phyloP scores from a whole-genome alignment of 2,329 filamentous ascomycete genomes.

The Sphaceloma murrayae region DNA sequence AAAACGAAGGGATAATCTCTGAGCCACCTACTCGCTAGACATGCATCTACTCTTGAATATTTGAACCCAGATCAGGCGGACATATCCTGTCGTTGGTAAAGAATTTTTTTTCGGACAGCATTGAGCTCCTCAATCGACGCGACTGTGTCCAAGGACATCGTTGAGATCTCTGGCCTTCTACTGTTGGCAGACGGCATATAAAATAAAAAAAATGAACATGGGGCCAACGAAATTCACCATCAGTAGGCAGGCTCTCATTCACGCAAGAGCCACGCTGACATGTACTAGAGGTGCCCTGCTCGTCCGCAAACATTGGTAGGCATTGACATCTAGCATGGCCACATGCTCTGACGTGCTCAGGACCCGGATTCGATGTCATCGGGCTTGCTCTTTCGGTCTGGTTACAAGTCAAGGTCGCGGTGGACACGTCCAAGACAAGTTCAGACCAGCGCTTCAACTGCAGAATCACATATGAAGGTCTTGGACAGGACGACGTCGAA shows the following conservation, averaged over 20 bases:
- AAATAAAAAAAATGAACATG: no score
- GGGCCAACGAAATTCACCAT: conserved; percentile 22
- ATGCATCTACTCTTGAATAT: neutral
- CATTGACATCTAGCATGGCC: conserved; percentile 15
- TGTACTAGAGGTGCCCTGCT: conserved; percentile 61
- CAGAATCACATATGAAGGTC: conserved; percentile 79
- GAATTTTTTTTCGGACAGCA: no score
- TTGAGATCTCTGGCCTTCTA: no score
- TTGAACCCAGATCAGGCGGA: no score
- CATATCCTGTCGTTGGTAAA: no score
- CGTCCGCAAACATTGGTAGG: conserved; percentile 83
- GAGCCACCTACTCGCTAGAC: no score
- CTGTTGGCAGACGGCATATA: no score
- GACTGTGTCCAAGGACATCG: no score
- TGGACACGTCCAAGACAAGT: conserved; percentile 50
- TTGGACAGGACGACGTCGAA: conserved; percentile 67
- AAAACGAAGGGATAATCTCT: neutral
- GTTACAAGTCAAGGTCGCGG: conserved; percentile 76
- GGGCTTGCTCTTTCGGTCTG: conserved; percentile 89
- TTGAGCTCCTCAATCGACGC: no score
- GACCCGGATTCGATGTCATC: conserved; percentile 95
- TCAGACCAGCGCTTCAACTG: conserved; percentile 64
- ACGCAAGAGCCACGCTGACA: neutral
- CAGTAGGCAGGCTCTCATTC: conserved; percentile 18
- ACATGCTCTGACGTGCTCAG: conserved; percentile 21